phyloP scores from a whole-genome alignment of 768 basidiomycete species.

The Tricholoma bakamatsutake region DNA sequence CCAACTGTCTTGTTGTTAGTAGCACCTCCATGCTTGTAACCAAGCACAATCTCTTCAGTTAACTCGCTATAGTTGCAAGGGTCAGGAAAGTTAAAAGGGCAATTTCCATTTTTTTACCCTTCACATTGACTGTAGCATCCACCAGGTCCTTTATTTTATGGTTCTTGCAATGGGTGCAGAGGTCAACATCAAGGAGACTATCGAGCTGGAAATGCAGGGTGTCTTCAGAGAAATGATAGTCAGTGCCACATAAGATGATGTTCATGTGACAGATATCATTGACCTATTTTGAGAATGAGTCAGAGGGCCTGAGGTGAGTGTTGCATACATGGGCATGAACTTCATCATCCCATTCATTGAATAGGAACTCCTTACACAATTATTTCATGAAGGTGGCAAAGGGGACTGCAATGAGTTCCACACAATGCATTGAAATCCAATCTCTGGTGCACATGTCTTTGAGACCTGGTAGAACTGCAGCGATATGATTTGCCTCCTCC shows the following conservation, averaged over 20 bases:
- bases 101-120: neutral
- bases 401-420: neutral
- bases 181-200: neutral
- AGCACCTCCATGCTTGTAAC: neutral
- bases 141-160: neutral
- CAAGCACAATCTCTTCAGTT: neutral
- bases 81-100: neutral
- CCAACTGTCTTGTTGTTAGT: neutral
- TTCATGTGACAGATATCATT: neutral
- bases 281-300: neutral
- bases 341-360: neutral
- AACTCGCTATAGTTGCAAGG: neutral
- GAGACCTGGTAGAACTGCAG: neutral
- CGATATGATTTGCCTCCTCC: neutral
- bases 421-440: neutral
- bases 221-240: neutral
- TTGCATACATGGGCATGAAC: neutral
- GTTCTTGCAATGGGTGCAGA: neutral
- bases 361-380: neutral
- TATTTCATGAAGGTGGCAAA: neutral
- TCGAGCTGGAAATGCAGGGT: neutral
- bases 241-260: neutral
- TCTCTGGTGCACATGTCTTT: neutral
- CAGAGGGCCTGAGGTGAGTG: neutral
- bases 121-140: neutral